phyloP scores from a whole-genome alignment of 2,329 filamentous ascomycete genomes.

The Exophiala oligosperma region DNA sequence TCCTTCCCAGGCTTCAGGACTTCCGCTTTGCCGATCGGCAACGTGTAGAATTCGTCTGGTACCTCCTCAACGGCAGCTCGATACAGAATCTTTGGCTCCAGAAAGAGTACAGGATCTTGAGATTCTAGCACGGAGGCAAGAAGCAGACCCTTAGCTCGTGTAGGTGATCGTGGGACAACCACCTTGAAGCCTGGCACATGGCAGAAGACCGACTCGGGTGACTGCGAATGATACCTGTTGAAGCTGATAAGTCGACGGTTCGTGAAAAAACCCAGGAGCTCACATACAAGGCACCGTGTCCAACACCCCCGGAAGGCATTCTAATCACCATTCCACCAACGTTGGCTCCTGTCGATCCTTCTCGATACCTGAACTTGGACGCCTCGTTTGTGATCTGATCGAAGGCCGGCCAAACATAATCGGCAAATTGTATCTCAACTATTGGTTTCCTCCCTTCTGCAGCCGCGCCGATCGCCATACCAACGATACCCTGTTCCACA shows the following conservation, averaged over 20 bases:
- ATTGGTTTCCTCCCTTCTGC: conserved; percentile 88
- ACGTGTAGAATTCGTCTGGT: conserved; percentile 73
- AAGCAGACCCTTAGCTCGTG: conserved; percentile 85
- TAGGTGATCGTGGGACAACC: conserved; percentile 79
- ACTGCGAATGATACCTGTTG: conserved; percentile 73
- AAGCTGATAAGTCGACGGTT: no score
- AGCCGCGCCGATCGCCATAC: conserved; percentile 86
- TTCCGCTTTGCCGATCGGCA: conserved; percentile 83
- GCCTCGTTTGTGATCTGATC: conserved; percentile 93
- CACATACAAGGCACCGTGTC: conserved; percentile 79
- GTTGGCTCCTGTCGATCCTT: conserved; percentile 63
- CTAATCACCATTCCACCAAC: conserved; percentile 82
- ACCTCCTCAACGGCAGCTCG: conserved; percentile 90
- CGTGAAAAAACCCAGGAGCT: no score
- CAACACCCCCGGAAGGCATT: conserved; percentile 88
- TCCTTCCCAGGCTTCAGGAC: conserved; percentile 76
- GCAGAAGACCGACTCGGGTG: conserved; percentile 82
- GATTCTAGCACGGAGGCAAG: conserved; percentile 71
- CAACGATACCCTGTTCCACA: conserved; percentile 89
- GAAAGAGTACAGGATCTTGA: conserved; percentile 85
- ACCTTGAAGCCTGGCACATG: conserved; percentile 85
- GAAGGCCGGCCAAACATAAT: conserved; percentile 89
- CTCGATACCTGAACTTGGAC: conserved; percentile 80
- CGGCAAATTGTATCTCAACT: conserved; percentile 92
- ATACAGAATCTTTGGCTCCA: conserved; percentile 94